Evolutionary conservation across 768 basidiomycete genomes (phyloP).

Genomic region (Hygrocybe punicea): DNA sequence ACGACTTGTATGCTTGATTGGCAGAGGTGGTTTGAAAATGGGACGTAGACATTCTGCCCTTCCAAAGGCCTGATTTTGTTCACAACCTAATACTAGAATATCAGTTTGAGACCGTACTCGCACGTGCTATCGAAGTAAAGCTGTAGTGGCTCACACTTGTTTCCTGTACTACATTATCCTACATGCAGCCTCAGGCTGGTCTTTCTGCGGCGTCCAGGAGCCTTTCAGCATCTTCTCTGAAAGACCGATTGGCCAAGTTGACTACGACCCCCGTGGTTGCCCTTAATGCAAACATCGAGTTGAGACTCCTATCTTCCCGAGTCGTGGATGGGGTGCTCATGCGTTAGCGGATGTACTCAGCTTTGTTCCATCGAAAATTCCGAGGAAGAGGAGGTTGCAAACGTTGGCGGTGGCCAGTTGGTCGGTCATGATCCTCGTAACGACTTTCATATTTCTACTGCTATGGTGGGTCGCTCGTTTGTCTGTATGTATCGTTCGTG

Average conservation of each 20-base stretch:
- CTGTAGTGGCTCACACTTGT: too few relatives aligned
- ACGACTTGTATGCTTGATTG: constrained; percentile 83
- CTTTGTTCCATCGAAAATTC: constrained; percentile 85
- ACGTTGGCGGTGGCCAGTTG: constrained; percentile 85
- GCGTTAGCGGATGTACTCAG: constrained; percentile 32
- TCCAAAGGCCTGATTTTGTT: neutral
- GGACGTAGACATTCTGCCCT: neutral
- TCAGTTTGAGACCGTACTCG: constrained; percentile 10
- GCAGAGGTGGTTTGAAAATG: neutral
- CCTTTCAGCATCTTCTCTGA: constrained; percentile 60
- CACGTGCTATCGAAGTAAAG: neutral
- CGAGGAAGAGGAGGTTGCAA: constrained; percentile 81
- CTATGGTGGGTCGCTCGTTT: constrained; percentile 56
- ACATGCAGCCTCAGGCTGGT: constrained; percentile 24
- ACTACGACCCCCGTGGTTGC: constrained; percentile 61
- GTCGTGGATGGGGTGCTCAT: neutral
- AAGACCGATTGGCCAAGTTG: constrained; percentile 58
- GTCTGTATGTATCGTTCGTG: too few relatives aligned
- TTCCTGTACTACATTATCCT: neutral
- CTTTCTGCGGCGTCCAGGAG: constrained; percentile 44
- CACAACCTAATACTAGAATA: too few relatives aligned
- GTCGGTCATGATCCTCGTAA: constrained; percentile 76
- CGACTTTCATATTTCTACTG: constrained; percentile 65
- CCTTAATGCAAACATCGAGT: constrained; percentile 74
- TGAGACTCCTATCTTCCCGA: constrained; percentile 26